Evolutionary conservation across 2,329 filamentous ascomycete genomes (phyloP).

Genomic region (Dactylonectria estremocensis): DNA sequence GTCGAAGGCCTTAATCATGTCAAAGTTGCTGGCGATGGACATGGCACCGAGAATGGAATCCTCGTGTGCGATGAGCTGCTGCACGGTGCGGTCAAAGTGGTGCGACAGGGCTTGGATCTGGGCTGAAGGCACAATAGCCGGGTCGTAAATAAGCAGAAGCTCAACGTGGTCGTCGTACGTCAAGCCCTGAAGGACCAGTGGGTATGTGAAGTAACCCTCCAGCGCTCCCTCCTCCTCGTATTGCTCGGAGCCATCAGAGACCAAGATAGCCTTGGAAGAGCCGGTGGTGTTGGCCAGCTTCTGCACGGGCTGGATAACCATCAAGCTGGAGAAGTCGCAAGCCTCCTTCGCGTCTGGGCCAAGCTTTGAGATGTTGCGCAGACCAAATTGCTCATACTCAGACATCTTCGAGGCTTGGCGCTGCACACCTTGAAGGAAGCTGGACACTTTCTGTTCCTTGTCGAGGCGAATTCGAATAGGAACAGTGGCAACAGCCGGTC

Average conservation of each 20-base stretch:
- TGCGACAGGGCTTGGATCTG: background rate
- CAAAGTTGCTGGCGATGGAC: conserved; percentile 8
- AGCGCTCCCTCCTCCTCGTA: conserved; percentile 22
- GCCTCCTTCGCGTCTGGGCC: conserved; percentile 10
- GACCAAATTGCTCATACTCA: conserved; percentile 31
- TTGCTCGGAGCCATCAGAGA: conserved; percentile 1
- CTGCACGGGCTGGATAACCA: conserved; percentile 31
- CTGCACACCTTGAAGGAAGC: conserved; percentile 58
- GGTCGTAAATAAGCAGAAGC: conserved; percentile 35
- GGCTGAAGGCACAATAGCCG: conserved; percentile 17
- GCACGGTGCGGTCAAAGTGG: conserved; percentile 15
- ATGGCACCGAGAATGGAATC: background rate
- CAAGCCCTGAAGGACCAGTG: conserved; percentile 30
- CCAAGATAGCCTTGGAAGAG: conserved; percentile 3
- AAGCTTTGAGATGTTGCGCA: conserved; percentile 39
- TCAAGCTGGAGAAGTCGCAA: conserved; percentile 17
- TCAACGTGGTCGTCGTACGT: conserved; percentile 26
- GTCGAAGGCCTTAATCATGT: background rate
- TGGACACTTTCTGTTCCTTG: conserved; percentile 48
- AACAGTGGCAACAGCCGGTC: conserved; percentile 52
- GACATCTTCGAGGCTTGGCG: conserved; percentile 28
- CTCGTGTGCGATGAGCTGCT: background rate
- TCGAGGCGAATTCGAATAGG: conserved; percentile 42
- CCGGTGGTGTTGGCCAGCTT: background rate
- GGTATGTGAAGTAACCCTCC: conserved; percentile 44